phyloP scores from a whole-genome alignment of 768 basidiomycete genomes.

The Pluteus cervinus region DNA sequence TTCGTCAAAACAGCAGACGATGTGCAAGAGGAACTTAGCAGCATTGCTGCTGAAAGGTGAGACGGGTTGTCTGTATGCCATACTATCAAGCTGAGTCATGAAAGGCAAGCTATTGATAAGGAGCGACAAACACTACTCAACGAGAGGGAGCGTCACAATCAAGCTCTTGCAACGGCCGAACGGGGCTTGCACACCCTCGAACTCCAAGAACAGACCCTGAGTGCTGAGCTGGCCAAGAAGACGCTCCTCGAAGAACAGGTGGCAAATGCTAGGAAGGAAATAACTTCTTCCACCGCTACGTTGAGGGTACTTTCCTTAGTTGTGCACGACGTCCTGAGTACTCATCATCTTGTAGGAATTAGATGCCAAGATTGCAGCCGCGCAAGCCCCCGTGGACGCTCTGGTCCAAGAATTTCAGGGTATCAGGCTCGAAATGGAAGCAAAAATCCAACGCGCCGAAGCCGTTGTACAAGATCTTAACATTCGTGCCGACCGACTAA shows the following conservation, averaged over 20 bases:
- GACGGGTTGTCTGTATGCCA: conserved; percentile 18
- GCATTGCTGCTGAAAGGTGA: conserved; percentile 60
- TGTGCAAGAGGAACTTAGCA: conserved; percentile 72
- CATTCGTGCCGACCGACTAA: conserved; percentile 55
- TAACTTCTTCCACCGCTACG: conserved; percentile 33
- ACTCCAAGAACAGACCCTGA: conserved; percentile 51
- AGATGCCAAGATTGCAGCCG: conserved; percentile 53
- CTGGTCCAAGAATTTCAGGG: conserved; percentile 52
- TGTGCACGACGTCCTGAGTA: conserved; percentile 3
- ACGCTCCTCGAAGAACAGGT: conserved; percentile 50
- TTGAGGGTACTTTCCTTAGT: conserved; percentile 39
- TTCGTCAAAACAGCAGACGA: conserved; percentile 81
- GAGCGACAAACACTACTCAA: conserved; percentile 49
- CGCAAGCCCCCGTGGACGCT: conserved; percentile 57
- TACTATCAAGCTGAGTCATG: neutral
- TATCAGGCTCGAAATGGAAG: conserved; percentile 42
- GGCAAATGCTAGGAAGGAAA: conserved; percentile 52
- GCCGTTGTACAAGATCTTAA: conserved; percentile 57
- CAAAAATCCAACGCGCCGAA: conserved; percentile 48
- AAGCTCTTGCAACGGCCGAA: conserved; percentile 47
- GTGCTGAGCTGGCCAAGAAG: conserved; percentile 55
- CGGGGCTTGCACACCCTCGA: conserved; percentile 58
- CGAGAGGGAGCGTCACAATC: conserved; percentile 60
- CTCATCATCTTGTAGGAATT: conserved; percentile 40
- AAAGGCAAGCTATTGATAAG: conserved; percentile 60